phyloP scores from a whole-genome alignment of 768 basidiomycete species.

The Pleurotus citrinopileatus region DNA sequence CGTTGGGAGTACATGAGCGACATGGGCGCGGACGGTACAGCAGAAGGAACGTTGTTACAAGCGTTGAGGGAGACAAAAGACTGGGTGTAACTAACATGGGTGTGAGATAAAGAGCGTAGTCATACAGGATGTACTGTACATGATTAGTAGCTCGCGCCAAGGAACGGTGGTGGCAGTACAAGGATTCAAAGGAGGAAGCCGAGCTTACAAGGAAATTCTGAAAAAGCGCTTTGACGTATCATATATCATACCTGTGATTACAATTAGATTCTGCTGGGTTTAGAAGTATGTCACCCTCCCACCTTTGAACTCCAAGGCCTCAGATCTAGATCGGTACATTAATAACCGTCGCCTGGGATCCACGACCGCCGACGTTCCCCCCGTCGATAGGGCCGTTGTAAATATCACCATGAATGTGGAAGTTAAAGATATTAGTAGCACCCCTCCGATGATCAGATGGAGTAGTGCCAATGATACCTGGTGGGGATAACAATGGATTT shows the following conservation, averaged over 20 bases:
- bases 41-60: slow-evolving; percentile 62
- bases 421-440: not conserved
- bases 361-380: not conserved
- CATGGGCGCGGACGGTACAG: slow-evolving; percentile 58
- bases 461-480: not conserved
- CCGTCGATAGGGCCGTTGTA: not conserved
- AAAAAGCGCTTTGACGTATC: too few relatives aligned
- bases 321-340: not conserved
- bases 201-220: too few relatives aligned
- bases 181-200: too few relatives aligned
- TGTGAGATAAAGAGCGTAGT: too few relatives aligned
- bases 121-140: too few relatives aligned
- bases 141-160: too few relatives aligned
- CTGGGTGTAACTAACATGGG: slow-evolving; percentile 54
- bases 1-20: slow-evolving; percentile 90
- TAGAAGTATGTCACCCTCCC: not conserved
- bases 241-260: too few relatives aligned
- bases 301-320: not conserved
- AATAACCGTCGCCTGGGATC: not conserved
- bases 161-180: too few relatives aligned
- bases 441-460: not conserved
- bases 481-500: not conserved
- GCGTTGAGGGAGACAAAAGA: slow-evolving; percentile 61
- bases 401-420: not conserved
- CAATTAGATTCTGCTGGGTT: too few relatives aligned